Percentiles rank a stretch among this genome's conserved stretches.
These are phyloP conservation scores for Monilinia fructigena DNA, from an alignment of 2,329 filamentous ascomycete genomes.

Conservation along the genomic window DNA sequence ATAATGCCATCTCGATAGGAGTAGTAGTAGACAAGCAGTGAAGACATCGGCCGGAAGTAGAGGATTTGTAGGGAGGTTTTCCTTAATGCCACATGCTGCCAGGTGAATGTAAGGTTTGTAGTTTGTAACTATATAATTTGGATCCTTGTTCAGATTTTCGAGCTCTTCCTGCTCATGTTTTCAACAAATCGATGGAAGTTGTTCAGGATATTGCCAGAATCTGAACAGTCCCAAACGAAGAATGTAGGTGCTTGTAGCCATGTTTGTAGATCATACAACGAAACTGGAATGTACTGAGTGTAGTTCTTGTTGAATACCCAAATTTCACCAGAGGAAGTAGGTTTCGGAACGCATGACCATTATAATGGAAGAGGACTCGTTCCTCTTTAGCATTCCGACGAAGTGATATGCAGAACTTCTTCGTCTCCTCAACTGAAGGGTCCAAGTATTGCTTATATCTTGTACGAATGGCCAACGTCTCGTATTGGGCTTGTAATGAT, in stretches of 20 bases:
- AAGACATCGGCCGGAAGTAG: constrained; percentile 92
- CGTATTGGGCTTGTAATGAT: constrained; percentile 92
- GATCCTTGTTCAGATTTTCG: constrained; percentile 72
- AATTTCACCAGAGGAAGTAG: constrained; percentile 92
- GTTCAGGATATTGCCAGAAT: constrained; percentile 89
- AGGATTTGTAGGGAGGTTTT: constrained; percentile 93
- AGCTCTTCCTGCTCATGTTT: constrained; percentile 86
- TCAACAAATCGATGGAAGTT: constrained; percentile 95
- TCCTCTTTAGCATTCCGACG: constrained; percentile 94
- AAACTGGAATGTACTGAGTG: constrained; percentile 97
- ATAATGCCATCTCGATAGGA: constrained; percentile 93
- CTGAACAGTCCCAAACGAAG: constrained; percentile 97
- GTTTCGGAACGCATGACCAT: constrained; percentile 94
- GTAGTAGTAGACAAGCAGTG: constrained; percentile 93
- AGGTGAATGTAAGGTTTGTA: constrained; percentile 77
- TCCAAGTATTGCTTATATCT: constrained; percentile 96
- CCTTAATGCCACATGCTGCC: constrained; percentile 84
- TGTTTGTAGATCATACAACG: constrained; percentile 88
- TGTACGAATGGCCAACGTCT: constrained; percentile 91
- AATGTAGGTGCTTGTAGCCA: constrained; percentile 96
- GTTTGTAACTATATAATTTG: constrained; percentile 76
- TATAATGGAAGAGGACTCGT: constrained; percentile 96
- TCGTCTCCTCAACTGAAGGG: constrained; percentile 94
- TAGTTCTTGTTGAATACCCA: constrained; percentile 99
- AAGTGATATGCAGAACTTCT: constrained; percentile 90